Percentiles rank a stretch among this genome's conserved stretches.
phyloP scores from a whole-genome alignment of 176 grass and related monocot genomes.

The barley (Hordeum vulgare) region MorexV3_pseudomolecules_assembly NC_058523.1:110419351-110419850 shows the following conservation, averaged over 20 bases:
- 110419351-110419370: constrained; percentile 93
- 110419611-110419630: constrained; percentile 99
- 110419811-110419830: background rate
- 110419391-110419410: constrained; percentile 78
- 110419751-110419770: background rate
- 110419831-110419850: background rate
- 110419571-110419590: constrained; percentile 96
- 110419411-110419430: constrained; percentile 94
- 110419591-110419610: constrained; percentile 87
- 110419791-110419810: background rate
- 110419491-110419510: constrained; percentile 6
- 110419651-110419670: constrained; percentile 86
- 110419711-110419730: constrained; percentile 71
- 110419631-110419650: constrained; percentile 83
- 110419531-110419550: constrained; percentile 38
- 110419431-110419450: background rate
- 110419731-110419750: background rate
- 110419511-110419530: constrained; percentile 17
- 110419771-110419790: background rate
- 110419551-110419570: constrained; percentile 99
- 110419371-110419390: constrained; percentile 89
- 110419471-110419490: background rate
- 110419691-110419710: constrained; percentile 92
- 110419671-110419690: constrained; percentile 85
- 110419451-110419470: background rate